These are phyloP conservation scores for Lodderomyces orthopsilosis DNA, from an alignment of 1,139 yeast species.

Conservation along the genomic window DNA sequence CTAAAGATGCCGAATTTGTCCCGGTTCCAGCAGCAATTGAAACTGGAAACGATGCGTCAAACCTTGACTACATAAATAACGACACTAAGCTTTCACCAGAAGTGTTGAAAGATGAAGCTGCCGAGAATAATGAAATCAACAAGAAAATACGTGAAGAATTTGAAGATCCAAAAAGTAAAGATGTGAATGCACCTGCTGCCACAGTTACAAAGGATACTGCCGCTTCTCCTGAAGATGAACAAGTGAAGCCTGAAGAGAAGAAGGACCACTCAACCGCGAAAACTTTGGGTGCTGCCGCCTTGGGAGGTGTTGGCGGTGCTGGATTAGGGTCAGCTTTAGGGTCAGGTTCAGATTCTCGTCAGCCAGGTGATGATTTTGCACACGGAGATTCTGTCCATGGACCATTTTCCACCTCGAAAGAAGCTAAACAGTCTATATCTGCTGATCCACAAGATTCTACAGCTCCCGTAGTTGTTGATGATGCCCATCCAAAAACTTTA, in stretches of 20 bases:
- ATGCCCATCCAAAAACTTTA: slow-evolving; percentile 24
- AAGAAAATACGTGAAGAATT: slow-evolving; percentile 8
- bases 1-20: slow-evolving; percentile 16
- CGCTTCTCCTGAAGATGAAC: slow-evolving; percentile 10
- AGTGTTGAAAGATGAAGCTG: slow-evolving; percentile 4
- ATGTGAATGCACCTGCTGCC: background rate
- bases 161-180: slow-evolving; percentile 2
- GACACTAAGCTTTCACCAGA: slow-evolving; percentile 4
- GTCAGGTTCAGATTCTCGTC: background rate
- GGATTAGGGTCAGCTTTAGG: slow-evolving; percentile 8
- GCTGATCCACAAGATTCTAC: slow-evolving; percentile 1
- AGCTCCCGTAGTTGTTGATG: slow-evolving; percentile 14
- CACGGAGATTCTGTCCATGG: background rate
- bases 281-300: slow-evolving; percentile 10
- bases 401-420: slow-evolving; percentile 11
- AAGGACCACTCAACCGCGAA: slow-evolving; percentile 11
- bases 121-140: slow-evolving; percentile 4
- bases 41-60: slow-evolving; percentile 7
- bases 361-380: slow-evolving; percentile 2
- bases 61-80: slow-evolving; percentile 4
- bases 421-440: slow-evolving; percentile 7
- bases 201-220: slow-evolving; percentile 3
- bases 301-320: slow-evolving; percentile 9
- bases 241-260: slow-evolving; percentile 3
- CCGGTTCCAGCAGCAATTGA: slow-evolving; percentile 10